Base-by-base conservation (phyloP, 495 filamentous ascomycete genomes). In the Cryomyces minteri region DNA sequence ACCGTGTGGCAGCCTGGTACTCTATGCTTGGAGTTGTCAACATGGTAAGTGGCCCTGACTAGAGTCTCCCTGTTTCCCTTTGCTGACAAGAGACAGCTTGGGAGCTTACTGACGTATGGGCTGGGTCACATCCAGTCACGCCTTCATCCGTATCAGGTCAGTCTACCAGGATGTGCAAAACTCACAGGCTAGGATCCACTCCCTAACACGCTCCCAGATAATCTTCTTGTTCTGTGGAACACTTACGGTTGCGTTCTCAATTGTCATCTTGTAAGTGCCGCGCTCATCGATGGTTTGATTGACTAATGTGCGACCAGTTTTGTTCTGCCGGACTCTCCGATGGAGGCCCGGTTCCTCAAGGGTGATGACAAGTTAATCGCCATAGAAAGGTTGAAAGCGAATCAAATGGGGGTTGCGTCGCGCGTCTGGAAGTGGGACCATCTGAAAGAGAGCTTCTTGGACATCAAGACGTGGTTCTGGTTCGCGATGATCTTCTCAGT, bases 391-490 rank as follows among this genome's bases (percentile, higher is more conserved):
- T 62, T 77, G n/a, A 67, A 72, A n/a, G 71, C 70, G 66, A 79
- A 79, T 45, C 73, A 79, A 47, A 72, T 74, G 62, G 73, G 74
- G 32, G 63, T 76, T 6, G 62, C 70, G 31, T 74, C 64, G 10
- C 63, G 71, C 33, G 61, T 68, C 37, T 79, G 73, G 73, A 71
- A 71, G 54, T 77, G 72, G 69, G 68, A 73, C 14, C 74, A 79
- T 51, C 72, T 80, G 0, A 63, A 61, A 40, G 79, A 83, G 51
- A 70, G 72, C 11, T 62, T 71, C 30, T 53, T 71, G 14, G 79
- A 83, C 51, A 44, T 73, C 8, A 83, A 83, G 62, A 78, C 77
- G 1, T 77, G 74, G 67, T 59, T 74, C 30, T 81, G 77, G 77
- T 80, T 81, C 51, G 57, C 69, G 4, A 55, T 78, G 48, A 71